phyloP scores from a whole-genome alignment of 2,329 filamentous ascomycete genomes.

The Tolypocladium pustulatum region DNA sequence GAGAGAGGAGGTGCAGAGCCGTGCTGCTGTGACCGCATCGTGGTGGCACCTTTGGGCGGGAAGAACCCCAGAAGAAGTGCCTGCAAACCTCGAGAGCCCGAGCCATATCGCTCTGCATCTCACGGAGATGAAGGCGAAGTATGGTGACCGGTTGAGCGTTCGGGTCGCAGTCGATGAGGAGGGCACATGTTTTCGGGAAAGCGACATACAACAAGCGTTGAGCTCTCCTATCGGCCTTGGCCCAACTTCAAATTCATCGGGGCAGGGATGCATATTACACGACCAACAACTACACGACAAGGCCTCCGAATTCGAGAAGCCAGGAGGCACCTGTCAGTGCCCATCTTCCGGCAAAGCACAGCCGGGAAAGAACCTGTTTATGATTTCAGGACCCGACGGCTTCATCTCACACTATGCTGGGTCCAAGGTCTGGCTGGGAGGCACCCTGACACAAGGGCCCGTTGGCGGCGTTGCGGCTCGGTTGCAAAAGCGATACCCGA shows the following conservation, averaged over 20 bases:
- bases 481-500: conserved; percentile 38
- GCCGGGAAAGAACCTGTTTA: conserved; percentile 52
- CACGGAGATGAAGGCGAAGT: conserved; percentile 45
- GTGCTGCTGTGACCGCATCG: conserved; percentile 2
- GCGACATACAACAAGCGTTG: conserved; percentile 31
- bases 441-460: conserved; percentile 63
- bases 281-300: conserved; percentile 17
- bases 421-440: conserved; percentile 62
- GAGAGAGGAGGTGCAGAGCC: conserved; percentile 38
- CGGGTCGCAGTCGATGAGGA: conserved; percentile 81
- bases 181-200: conserved; percentile 49
- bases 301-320: conserved; percentile 19
- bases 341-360: conserved; percentile 7
- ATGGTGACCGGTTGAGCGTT: conserved; percentile 48
- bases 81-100: conserved; percentile 11
- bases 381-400: conserved; percentile 84
- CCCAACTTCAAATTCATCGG: conserved; percentile 1
- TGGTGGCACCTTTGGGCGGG: conserved; percentile 15
- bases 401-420: conserved; percentile 78
- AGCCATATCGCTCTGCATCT: conserved; percentile 53
- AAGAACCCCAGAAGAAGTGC: conserved; percentile 10
- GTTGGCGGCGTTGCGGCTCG: conserved; percentile 57
- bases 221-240: neutral
- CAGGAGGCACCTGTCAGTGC: conserved; percentile 15
- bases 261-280: conserved; percentile 17